Conservation (phyloP, 2,329 filamentous ascomycete genomes). For the Pseudogymnoascus sp. region DNA sequence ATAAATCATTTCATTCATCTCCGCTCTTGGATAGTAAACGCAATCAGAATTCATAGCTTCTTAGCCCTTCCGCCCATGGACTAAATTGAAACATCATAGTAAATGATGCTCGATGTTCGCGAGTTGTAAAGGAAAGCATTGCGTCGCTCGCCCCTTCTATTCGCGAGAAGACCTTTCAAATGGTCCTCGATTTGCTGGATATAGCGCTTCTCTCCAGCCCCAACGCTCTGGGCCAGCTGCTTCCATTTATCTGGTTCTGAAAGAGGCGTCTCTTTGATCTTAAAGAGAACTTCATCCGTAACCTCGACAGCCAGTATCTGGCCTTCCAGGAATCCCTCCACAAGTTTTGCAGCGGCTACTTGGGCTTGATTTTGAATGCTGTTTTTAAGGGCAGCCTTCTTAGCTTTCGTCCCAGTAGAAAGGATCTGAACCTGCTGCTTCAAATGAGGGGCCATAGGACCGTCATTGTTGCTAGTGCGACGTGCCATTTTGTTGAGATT, state of each 20-base stretch:
- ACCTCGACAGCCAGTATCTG: conserved; percentile 85
- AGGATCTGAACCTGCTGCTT: conserved; percentile 78
- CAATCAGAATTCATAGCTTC: background rate
- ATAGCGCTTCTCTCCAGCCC: conserved; percentile 72
- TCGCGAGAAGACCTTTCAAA: conserved; percentile 53
- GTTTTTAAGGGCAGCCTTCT: conserved; percentile 81
- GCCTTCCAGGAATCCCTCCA: conserved; percentile 64
- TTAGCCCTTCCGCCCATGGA: conserved; percentile 9
- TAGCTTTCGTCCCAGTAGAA: conserved; percentile 71
- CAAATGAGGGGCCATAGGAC: conserved; percentile 30
- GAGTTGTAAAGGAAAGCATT: conserved; percentile 92
- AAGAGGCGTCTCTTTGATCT: conserved; percentile 65
- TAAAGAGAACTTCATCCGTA: conserved; percentile 71
- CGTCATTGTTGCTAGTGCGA: conserved; percentile 21
- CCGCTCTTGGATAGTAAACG: background rate
- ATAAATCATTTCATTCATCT: conserved; percentile 4
- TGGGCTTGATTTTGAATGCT: conserved; percentile 71
- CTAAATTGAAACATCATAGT: conserved; percentile 62
- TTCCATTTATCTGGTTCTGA: conserved; percentile 81
- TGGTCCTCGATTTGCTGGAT: conserved; percentile 74
- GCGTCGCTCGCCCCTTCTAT: conserved; percentile 50
- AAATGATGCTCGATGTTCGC: conserved; percentile 71
- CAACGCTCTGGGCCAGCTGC: conserved; percentile 67
- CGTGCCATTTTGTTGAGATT: conserved; percentile 32
- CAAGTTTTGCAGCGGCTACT: conserved; percentile 48